Evolutionary conservation across 345 rosid genomes (phyloP), one percentile per base, ranked within the genome.

Genomic region (Corchorus capsularis): DNA sequence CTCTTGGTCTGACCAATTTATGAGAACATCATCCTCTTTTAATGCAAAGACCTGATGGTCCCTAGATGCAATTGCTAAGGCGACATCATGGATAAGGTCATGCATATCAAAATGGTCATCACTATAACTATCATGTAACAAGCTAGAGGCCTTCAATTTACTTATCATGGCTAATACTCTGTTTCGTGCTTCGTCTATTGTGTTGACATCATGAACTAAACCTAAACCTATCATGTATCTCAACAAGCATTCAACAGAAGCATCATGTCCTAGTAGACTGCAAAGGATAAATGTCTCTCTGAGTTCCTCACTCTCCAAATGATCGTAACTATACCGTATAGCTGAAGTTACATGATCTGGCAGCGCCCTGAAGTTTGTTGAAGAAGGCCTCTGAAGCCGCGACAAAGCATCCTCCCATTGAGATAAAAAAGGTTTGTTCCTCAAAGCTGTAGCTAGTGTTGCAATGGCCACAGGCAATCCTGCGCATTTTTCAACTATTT

Each of bases 401-500:
- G 0, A 67, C 75, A 80, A 19, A 1, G 78, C 74, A 35, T 60
- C 61, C 34, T 62, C 50, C 86, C 86, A 83, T 8, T 2, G 69
- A 14, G 22, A 3, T 6, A 43, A 4, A 8, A 4, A 32, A 39
- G 43, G 43, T 34, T 54, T 39, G 11, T 75, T 47, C 34, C 45
- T 69, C 46, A 84, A 72, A 10, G 62, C 32, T 0, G 3, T 55
- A 35, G 80, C 84, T 3, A 75, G 15, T 1, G 70, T 49, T 4
- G 59, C 62, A 52, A 83, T 45, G 4, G 67, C 17, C 9, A 81
- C 1, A 0, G 86, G 86, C 69, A 83, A 37, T 6, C 84, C 84
- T 15, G 15, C 80, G 63, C 84, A 83, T n/a, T 13, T 64, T 8
- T 22, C 9, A 1, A 55, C 76, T 0, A 81, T 35, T 39, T 81